A percentile compares a stretch with the other conserved stretches of the same genome.
Conservation (phyloP, 2,329 filamentous ascomycete species). For the Pseudogymnoascus sp. region DNA sequence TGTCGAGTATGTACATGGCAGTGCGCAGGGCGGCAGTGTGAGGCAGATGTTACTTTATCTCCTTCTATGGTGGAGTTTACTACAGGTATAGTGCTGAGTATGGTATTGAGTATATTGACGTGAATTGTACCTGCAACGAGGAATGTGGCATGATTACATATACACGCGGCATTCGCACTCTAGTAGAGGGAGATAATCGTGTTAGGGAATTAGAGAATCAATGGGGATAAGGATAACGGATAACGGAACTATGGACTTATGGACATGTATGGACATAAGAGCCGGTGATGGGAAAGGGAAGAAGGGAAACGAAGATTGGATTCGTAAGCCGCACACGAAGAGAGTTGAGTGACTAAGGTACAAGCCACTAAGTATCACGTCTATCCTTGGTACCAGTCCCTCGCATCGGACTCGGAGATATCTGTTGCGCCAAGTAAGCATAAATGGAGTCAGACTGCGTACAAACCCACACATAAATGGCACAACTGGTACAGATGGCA, state of each 20-base stretch:
- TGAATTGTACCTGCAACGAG: not conserved
- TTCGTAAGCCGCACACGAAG: not conserved
- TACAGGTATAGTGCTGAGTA: too few relatives aligned
- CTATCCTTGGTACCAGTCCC: not conserved
- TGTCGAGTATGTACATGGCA: not conserved
- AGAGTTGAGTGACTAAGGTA: not conserved
- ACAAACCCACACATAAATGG: not conserved
- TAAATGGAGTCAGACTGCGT: not conserved
- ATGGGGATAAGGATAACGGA: not conserved
- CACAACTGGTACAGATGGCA: not conserved
- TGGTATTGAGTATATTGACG: too few relatives aligned
- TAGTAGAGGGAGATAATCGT: not conserved
- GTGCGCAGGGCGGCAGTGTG: not conserved
- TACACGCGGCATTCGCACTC: not conserved
- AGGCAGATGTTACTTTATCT: too few relatives aligned
- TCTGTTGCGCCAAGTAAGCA: not conserved
- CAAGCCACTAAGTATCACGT: not conserved
- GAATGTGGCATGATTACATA: not conserved
- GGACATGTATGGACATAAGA: not conserved
- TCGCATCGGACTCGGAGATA: not conserved
- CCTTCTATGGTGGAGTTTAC: too few relatives aligned
- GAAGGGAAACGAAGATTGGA: not conserved
- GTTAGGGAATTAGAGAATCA: not conserved
- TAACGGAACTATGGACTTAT: not conserved
- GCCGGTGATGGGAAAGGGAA: not conserved